Evolutionary conservation across 805 yeast genomes (phyloP), one percentile per base, ranked within the genome.

Genomic region (Cyberlindnera petersonii): DNA sequence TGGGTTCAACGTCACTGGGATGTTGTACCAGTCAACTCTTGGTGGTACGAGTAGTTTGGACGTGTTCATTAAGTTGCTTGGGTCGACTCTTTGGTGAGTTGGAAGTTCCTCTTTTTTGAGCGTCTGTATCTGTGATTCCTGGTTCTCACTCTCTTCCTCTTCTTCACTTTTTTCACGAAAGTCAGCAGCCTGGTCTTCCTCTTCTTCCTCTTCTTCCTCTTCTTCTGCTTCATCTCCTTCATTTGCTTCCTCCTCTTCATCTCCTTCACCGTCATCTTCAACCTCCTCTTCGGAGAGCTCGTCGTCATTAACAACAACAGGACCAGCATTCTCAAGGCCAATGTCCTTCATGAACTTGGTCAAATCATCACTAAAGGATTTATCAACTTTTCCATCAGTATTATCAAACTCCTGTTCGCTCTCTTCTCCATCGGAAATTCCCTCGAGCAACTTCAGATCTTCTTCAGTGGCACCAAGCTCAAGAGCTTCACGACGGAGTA

Each of bases 401-500:
- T 40, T 60, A 13, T 48, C 57, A 33, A 66, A 62, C 37, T 64
- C 73, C 37, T 64, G 61, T 40, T 60, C 66, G 27, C 64, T 62
- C n/a, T 53, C 67, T 21, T 59, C 70, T 22, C 65, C 77, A 24
- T 71, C 79, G 18, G 72, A 76, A 4, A 82, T 50, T 13, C 71
- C 83, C 24, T 72, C 70, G 10, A 89, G 50, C 35, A 88, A 61
- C 31, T 74, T 72, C 32, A 89, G 57, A 59, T 88, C 97, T 17
- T 79, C 89, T 49, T 85, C 93, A 13, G 86, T 72, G 16, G 96
- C 98, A 24, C 97, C 96, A 21, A 89, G 64, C 17, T 79, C 80
- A 11, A 80, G 58, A 3, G 95, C 94, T 64, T 83, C 94, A 44
- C 79, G 75, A 49, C 83, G 78, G 34, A 86, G 59, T 2, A 27